Evolutionary conservation across 2,329 filamentous ascomycete genomes (phyloP).

Genomic region (Hypoxylon sp.): DNA sequence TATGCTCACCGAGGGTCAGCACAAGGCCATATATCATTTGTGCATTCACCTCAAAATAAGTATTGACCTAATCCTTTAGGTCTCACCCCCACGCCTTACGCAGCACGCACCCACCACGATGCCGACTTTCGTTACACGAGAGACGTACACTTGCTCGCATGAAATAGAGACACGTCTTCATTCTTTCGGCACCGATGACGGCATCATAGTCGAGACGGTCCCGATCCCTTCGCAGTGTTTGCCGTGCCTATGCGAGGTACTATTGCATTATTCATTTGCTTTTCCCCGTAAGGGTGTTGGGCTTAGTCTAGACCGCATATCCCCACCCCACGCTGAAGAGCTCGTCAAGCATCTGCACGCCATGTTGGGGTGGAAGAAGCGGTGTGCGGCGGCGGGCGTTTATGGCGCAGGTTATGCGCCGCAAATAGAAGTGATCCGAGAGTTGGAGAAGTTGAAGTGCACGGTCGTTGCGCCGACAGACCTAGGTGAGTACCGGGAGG

Average conservation of each 20-base stretch:
- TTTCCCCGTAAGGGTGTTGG: background rate
- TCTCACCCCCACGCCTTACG: background rate
- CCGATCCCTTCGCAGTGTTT: slow-evolving; percentile 31
- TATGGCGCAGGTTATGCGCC: background rate
- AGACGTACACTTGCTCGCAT: slow-evolving; percentile 41
- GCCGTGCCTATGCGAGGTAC: slow-evolving; percentile 27
- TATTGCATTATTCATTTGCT: slow-evolving; percentile 6
- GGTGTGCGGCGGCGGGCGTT: background rate
- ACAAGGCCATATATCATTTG: background rate
- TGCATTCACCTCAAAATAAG: background rate
- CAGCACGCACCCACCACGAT: slow-evolving; percentile 24
- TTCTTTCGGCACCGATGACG: slow-evolving; percentile 16
- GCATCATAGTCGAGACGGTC: slow-evolving; percentile 19
- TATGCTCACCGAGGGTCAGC: background rate
- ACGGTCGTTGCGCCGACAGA: slow-evolving; percentile 3
- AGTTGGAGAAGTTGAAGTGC: slow-evolving; percentile 15
- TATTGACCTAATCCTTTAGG: background rate
- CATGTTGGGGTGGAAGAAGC: slow-evolving; percentile 18
- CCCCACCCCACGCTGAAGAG: background rate
- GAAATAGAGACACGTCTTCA: slow-evolving; percentile 5
- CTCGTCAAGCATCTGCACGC: slow-evolving; percentile 15
- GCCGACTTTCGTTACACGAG: slow-evolving; percentile 35
- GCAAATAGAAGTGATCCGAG: background rate
- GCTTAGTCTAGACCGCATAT: background rate
- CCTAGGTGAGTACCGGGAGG: slow-evolving; percentile 19